Percentiles rank a stretch among this genome's conserved stretches.
phyloP scores from a whole-genome alignment of 1,284 basidiomycete genomes.

The Puccinia sorghi region DNA sequence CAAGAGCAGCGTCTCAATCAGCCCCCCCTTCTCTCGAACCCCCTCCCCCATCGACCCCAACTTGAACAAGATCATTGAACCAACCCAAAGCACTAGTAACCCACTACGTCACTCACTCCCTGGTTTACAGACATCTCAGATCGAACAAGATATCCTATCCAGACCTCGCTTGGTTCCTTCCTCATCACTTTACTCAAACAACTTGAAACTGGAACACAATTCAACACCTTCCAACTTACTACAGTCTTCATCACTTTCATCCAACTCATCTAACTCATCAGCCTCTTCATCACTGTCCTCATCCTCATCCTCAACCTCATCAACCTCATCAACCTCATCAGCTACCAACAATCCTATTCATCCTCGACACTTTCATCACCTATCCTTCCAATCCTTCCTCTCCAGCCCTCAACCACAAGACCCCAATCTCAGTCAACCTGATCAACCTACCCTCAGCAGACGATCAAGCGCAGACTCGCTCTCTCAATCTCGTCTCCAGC shows the following conservation, averaged over 20 bases:
- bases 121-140: background rate
- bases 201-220: background rate
- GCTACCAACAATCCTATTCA: background rate
- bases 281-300: background rate
- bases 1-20: slow-evolving; percentile 44
- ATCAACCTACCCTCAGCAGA: slow-evolving; percentile 13
- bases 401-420: background rate
- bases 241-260: background rate
- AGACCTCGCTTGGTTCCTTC: slow-evolving; percentile 13
- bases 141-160: slow-evolving; percentile 28
- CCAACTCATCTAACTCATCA: background rate
- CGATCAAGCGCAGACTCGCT: slow-evolving; percentile 5
- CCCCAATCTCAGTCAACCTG: background rate
- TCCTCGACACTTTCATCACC: background rate
- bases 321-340: slow-evolving; percentile 1
- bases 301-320: slow-evolving; percentile 3
- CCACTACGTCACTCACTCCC: background rate
- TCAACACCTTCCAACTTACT: background rate
- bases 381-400: background rate
- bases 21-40: slow-evolving; percentile 27
- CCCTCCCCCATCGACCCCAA: slow-evolving; percentile 16
- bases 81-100: background rate
- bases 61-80: background rate
- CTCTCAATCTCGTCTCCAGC: slow-evolving; percentile 9
- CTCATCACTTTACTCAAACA: slow-evolving; percentile 11